A percentile compares a stretch with the other conserved stretches of the same genome.
Evolutionary conservation across 345 rosid species (phyloP).

Genomic region (Bretschneidera sinensis): DNA sequence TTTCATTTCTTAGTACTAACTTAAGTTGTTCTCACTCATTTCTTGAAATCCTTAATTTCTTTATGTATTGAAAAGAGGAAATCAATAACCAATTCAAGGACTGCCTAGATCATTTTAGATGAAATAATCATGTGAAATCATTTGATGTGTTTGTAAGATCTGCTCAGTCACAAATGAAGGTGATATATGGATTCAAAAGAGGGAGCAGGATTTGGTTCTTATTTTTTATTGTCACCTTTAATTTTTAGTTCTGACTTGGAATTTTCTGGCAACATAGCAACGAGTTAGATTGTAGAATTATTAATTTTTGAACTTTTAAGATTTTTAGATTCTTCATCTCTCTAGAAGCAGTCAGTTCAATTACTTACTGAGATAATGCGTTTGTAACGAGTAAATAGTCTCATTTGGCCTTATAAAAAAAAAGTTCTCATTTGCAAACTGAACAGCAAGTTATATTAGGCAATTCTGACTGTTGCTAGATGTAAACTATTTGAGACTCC

Average conservation of each 20-base stretch:
- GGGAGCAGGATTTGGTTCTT: not conserved
- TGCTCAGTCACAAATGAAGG: not conserved
- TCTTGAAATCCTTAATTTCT: conserved; percentile 1
- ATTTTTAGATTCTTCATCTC: not conserved
- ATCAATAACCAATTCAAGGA: conserved; percentile 5
- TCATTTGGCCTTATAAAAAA: no score
- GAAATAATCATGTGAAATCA: not conserved
- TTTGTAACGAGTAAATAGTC: not conserved
- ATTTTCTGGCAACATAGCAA: not conserved
- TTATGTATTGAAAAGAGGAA: conserved; percentile 4
- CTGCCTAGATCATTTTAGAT: not conserved
- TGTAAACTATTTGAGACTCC: not conserved
- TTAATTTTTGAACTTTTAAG: no score
- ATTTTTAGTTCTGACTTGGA: not conserved
- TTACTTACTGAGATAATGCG: not conserved
- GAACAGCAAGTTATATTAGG: not conserved
- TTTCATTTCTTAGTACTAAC: conserved; percentile 6
- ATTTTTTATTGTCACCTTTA: no score
- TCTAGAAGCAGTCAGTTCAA: not conserved
- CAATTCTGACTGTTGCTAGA: not conserved
- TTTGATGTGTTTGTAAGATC: not conserved
- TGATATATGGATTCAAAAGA: not conserved
- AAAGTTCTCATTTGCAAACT: not conserved
- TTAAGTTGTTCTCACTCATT: not conserved
- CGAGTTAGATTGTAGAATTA: no score